Evolutionary conservation across 2,329 filamentous ascomycete genomes (phyloP), one percentile per base, ranked within the genome.

Genomic region (Curvularia verruculosa): DNA sequence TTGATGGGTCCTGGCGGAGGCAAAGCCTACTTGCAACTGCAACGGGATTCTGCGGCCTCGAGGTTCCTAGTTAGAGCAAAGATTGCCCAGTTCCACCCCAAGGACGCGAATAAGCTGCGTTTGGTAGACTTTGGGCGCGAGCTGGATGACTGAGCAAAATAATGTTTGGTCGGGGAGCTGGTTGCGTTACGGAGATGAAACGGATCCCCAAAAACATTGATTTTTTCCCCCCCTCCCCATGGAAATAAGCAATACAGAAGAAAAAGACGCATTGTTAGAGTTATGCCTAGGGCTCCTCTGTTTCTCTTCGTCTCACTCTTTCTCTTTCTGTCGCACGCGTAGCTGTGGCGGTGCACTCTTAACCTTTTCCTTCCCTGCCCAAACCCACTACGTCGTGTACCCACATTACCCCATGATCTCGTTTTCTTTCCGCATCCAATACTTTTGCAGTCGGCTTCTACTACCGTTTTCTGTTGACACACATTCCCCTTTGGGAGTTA

Each of bases 1-100:
- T 58, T 77, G 48, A 60, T 61, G 19, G 70, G 69, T 3, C 74
- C 78, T 13, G 66, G 72, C 18, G 67, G 69, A 19, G 71, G 72
- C 8, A 76, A 77, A 21, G 78, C 77, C 3, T 85, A 85, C 62
- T 77, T 82, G 44, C 73, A 79, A 24, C 66, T 85, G 18, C 68
- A 78, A 26, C 74, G 77, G 31, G 83, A 85, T 54, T 83, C 81
- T 36, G 83, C 83, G 13, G 80, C 80, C 15, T 80, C 81, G 6
- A 75, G 83, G 41, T 85, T 85, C 59, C 68, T 85, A 31, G 80
- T 85, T 15, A 77, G 81, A 63, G 81, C 82, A 10, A 85, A 83
- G 66, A 79, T 85, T 54, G 83, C 83, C 13, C 82, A 84, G 58
- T 84, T 83, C 48, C 81, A 85, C 67, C 82, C 82, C 1, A 81